Evolutionary conservation across 352 stramenopile genomes (phyloP).

Genomic region (Phytophthora chlamydospora): DNA sequence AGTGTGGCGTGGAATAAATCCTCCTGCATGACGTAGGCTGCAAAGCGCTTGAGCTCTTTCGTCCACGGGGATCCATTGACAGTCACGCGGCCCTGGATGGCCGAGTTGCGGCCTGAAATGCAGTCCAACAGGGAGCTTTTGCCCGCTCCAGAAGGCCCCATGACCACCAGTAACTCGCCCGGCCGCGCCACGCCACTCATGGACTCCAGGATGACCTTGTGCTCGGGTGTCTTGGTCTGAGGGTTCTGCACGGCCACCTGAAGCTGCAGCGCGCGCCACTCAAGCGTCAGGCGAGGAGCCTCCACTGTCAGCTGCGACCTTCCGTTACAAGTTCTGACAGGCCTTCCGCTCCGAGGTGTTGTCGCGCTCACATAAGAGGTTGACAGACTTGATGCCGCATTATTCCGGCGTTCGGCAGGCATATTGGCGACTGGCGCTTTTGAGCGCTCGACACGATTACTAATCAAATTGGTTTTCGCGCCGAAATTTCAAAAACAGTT

Average conservation of each 20-base stretch:
- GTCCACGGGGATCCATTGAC: constrained; percentile 69
- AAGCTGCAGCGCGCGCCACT: constrained; percentile 48
- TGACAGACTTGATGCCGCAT: too few species aligned
- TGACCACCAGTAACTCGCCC: constrained; percentile 69
- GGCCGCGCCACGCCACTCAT: constrained; percentile 55
- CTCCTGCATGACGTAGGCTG: constrained; percentile 86
- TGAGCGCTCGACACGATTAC: too few species aligned
- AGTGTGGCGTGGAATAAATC: constrained; percentile 89
- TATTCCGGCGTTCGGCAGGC: too few species aligned
- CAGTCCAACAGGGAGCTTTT: constrained; percentile 96
- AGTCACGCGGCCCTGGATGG: constrained; percentile 56
- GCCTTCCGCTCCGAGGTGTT: too few species aligned
- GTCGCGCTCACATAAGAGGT: too few species aligned
- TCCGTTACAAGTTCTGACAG: too few species aligned
- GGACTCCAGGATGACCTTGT: constrained; percentile 61
- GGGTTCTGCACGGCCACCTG: constrained; percentile 43
- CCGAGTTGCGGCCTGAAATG: constrained; percentile 89
- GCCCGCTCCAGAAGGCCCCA: constrained; percentile 72
- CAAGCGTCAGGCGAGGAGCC: constrained; percentile 30
- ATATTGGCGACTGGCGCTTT: too few species aligned
- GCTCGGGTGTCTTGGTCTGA: constrained; percentile 39
- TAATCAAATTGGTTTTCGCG: too few species aligned
- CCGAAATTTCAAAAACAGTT: too few species aligned
- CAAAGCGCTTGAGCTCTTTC: constrained; percentile 35
- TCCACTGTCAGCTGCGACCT: background rate